phyloP scores from a whole-genome alignment of 208 protist genomes.

The Wallacemonas sp. region DNA sequence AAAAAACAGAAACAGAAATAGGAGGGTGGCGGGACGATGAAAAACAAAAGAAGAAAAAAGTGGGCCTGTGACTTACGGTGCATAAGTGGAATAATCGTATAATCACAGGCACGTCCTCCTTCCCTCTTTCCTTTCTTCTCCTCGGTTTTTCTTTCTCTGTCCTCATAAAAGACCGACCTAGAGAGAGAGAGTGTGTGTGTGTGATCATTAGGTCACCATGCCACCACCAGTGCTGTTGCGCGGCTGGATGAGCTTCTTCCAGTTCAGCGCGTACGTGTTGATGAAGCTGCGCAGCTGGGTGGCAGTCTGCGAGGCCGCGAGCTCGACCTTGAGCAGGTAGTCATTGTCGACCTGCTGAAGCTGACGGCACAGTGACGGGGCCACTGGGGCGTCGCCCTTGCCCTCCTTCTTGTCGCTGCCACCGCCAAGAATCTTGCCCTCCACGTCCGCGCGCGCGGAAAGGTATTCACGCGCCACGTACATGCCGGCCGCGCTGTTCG shows the following conservation, averaged over 20 bases:
- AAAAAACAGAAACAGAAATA: slow-evolving; percentile 17
- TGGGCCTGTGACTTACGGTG: too few relatives aligned
- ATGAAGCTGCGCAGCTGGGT: slow-evolving; percentile 70
- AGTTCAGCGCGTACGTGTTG: slow-evolving; percentile 79
- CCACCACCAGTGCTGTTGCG: slow-evolving; percentile 43
- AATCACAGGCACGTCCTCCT: too few relatives aligned
- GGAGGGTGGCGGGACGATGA: not conserved
- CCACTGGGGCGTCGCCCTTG: slow-evolving; percentile 27
- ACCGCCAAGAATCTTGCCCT: slow-evolving; percentile 72
- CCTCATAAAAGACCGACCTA: too few relatives aligned
- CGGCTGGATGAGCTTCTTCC: slow-evolving; percentile 88
- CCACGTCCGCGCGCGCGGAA: slow-evolving; percentile 43
- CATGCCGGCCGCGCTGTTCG: slow-evolving; percentile 29
- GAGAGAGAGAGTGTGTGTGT: not conserved
- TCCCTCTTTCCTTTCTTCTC: too few relatives aligned
- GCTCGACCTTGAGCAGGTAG: slow-evolving; percentile 55
- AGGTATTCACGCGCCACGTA: slow-evolving; percentile 63
- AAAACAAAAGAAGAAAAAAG: not conserved
- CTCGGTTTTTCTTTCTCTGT: too few relatives aligned
- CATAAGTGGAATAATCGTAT: too few relatives aligned
- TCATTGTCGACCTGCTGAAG: slow-evolving; percentile 75
- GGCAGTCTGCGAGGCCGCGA: slow-evolving; percentile 50
- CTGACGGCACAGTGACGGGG: slow-evolving; percentile 59
- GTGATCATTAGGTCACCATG: slow-evolving; percentile 59
- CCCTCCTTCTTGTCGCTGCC: slow-evolving; percentile 12